Percentiles rank a stretch among this genome's conserved stretches.
Evolutionary conservation across 345 rosid genomes (phyloP).

Genomic region (Rhodomyrtus tomentosa): DNA sequence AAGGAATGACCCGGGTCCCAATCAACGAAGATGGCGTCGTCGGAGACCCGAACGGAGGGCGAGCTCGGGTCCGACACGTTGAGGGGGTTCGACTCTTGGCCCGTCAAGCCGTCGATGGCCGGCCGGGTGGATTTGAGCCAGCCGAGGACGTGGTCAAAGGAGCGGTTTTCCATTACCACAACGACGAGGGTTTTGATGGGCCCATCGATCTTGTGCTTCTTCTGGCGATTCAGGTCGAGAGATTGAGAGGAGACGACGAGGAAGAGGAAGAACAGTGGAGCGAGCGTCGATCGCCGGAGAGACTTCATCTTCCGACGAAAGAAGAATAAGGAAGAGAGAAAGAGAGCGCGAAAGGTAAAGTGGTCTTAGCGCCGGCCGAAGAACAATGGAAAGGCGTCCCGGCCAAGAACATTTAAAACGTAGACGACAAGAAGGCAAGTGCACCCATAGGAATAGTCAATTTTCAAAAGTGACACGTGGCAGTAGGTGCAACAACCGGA

Average conservation of each 20-base stretch:
- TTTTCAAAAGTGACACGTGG: not conserved
- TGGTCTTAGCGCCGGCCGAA: not conserved
- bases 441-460: not conserved
- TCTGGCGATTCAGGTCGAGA: constrained; percentile 12
- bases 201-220: constrained; percentile 47
- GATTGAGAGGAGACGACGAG: constrained; percentile 51
- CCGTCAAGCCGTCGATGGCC: constrained; percentile 76
- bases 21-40: constrained; percentile 76
- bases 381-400: not conserved
- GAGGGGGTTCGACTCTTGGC: constrained; percentile 53
- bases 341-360: not conserved
- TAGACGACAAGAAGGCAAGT: not conserved
- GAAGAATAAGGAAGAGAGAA: not conserved
- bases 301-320: constrained; percentile 14
- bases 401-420: not conserved
- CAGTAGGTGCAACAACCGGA: not conserved
- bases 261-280: constrained; percentile 26
- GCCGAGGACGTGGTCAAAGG: constrained; percentile 87
- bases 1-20: constrained; percentile 98
- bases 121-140: constrained; percentile 93
- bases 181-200: constrained; percentile 92
- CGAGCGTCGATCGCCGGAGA: constrained; percentile 19
- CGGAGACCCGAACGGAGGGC: constrained; percentile 37
- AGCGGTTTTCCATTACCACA: constrained; percentile 95
- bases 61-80: constrained; percentile 56